phyloP scores from a whole-genome alignment of 163 green algal species.

The Smithsoniella earleae region DNA sequence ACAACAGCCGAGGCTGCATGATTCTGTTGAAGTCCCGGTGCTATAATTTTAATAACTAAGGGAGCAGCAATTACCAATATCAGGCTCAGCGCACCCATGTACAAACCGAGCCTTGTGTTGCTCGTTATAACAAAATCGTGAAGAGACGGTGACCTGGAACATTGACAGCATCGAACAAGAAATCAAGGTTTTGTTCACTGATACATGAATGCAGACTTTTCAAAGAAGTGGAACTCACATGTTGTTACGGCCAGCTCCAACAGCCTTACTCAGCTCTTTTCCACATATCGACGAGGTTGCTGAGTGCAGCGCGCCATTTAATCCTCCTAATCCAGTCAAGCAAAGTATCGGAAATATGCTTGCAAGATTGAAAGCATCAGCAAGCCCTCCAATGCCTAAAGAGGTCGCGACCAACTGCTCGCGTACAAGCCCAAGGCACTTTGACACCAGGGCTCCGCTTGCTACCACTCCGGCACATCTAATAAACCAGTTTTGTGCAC shows the following conservation, averaged over 20 bases:
- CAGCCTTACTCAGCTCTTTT: too few relatives aligned
- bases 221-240: too few relatives aligned
- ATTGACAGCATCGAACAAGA: too few relatives aligned
- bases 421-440: background rate
- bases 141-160: too few relatives aligned
- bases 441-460: conserved; percentile 1
- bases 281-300: conserved; percentile 12
- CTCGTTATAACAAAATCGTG: background rate
- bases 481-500: too few relatives aligned
- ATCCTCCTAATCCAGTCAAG: conserved; percentile 8
- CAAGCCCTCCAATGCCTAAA: background rate
- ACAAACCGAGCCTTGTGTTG: background rate
- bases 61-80: background rate
- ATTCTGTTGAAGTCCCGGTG: background rate
- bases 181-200: too few relatives aligned
- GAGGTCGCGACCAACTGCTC: background rate
- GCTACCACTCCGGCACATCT: too few relatives aligned
- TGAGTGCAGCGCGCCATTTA: conserved; percentile 23
- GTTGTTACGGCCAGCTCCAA: too few relatives aligned
- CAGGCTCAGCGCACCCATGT: background rate
- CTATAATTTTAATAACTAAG: background rate
- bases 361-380: conserved; percentile 10
- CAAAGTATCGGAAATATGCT: conserved; percentile 3
- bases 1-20: background rate
- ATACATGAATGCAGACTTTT: too few relatives aligned